These are phyloP conservation scores for Skeletonema menzelii DNA, from an alignment of 108 stramenopile genomes.

Conservation along the genomic window DNA sequence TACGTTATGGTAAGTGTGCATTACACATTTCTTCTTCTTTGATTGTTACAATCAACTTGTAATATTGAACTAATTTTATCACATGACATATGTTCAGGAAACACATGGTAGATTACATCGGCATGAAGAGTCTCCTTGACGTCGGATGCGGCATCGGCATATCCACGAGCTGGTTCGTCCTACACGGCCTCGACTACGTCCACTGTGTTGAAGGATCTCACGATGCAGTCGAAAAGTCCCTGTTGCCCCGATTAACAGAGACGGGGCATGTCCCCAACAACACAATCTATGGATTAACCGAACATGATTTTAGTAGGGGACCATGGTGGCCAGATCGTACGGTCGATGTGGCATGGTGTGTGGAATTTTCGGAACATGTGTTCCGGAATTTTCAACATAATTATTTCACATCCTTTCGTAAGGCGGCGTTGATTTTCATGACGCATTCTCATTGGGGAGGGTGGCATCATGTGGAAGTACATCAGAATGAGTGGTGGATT, in stretches of 20 bases:
- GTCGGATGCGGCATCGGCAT: constrained; percentile 85
- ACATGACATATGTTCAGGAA: neutral
- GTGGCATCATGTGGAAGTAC: constrained; percentile 71
- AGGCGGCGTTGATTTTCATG: constrained; percentile 83
- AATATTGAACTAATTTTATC: neutral
- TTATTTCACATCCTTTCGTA: constrained; percentile 74
- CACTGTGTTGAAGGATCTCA: constrained; percentile 81
- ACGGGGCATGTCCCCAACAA: constrained; percentile 3
- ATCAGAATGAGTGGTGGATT: constrained; percentile 73
- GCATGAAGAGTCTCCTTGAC: constrained; percentile 76
- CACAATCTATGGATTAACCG: constrained; percentile 20
- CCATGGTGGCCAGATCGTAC: constrained; percentile 88
- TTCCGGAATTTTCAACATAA: constrained; percentile 75
- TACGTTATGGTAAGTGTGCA: constrained; percentile 44
- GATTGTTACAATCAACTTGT: neutral
- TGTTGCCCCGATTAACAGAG: constrained; percentile 56
- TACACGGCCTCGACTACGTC: constrained; percentile 57
- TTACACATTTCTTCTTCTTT: neutral
- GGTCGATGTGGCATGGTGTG: constrained; percentile 81
- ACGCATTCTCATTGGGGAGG: constrained; percentile 66
- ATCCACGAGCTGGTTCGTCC: constrained; percentile 65
- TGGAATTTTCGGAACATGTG: constrained; percentile 73
- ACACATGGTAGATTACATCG: constrained; percentile 41
- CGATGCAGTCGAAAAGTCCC: constrained; percentile 62
- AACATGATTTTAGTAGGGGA: constrained; percentile 76